These are phyloP conservation scores for Citrus maxima DNA, from an alignment of 345 rosid species.

Conservation along the genomic window DNA sequence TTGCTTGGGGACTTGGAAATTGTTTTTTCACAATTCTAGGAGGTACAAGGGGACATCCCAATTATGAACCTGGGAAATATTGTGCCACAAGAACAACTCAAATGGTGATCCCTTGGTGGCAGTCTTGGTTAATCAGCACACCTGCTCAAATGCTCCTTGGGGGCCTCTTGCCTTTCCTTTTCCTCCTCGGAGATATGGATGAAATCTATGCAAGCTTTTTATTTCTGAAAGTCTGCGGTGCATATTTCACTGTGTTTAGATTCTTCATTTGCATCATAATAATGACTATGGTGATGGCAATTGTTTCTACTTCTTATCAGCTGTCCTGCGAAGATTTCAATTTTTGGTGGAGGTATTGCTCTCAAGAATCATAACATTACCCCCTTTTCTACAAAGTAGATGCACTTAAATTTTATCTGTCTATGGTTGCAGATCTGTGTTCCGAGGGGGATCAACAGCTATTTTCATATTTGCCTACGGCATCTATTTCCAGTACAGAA, in stretches of 20 bases:
- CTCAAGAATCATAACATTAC: neutral
- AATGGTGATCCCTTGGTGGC: neutral
- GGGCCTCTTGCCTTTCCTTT: conserved; percentile 4
- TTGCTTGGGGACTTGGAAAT: too few species aligned
- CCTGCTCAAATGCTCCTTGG: neutral
- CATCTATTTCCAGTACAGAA: neutral
- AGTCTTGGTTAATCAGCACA: neutral
- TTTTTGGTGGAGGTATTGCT: conserved; percentile 1
- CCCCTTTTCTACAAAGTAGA: neutral
- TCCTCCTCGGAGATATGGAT: neutral
- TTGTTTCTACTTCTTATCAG: neutral
- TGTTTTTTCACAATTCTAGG: too few species aligned
- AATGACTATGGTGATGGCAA: neutral
- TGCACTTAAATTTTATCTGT: neutral
- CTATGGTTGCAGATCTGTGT: neutral
- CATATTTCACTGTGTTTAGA: too few species aligned
- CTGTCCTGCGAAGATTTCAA: neutral
- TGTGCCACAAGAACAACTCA: too few species aligned
- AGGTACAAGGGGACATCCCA: too few species aligned
- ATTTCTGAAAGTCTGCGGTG: neutral
- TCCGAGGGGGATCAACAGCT: conserved; percentile 7
- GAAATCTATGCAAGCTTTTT: neutral
- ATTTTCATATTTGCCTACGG: conserved; percentile 3
- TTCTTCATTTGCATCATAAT: neutral
- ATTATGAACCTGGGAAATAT: too few species aligned